Base-by-base conservation (phyloP, 441 rosid genomes). In the Jatropha multifida region DNA sequence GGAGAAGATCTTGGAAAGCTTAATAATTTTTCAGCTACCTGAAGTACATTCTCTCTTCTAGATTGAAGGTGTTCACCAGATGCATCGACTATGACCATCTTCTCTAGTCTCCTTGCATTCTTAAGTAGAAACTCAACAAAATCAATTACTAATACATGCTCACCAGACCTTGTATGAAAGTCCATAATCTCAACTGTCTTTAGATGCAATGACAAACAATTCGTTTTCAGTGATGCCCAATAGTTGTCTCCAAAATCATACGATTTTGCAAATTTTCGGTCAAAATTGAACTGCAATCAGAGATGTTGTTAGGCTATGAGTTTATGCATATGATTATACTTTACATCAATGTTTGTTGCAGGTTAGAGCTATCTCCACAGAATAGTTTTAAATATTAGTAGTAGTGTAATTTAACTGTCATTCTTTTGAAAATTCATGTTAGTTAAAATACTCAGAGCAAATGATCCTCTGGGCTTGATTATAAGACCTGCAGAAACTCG, bases 81-180 rank as follows among this genome's bases (percentile, higher is more conserved):
- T 4, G 6, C 23, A 23, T 27, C 55, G 7, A 0, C 3, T 72
- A 81, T 52, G 6, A 38, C 37, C 65, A 74, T 65, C 67, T 74
- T 74, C 65, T 81, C 72, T 17, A 81, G 46, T 8, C 37, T 71
- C 17, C 27, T 61, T 52, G 76, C 72, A 32, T 67, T 74, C 56
- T 66, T 44, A 17, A 74, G 71, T 27, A 81, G 61, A 74, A 81
- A 77, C n/a, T 63, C 60, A 14, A 70, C 18, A 69, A 49, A 62
- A 7, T 20, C 41, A 61, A 51, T 41, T 12, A 54, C 46, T 48
- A 27, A 48, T 17, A 18, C 14, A 41, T 17, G 32, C 3, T n/a
- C 44, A 15, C 41, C 9, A 76, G 40, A 6, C 12, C 56, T 52
- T 14, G 56, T 15, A 52, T 15, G 2, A 5, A 52, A 52, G 56